Conservation (phyloP, 106 monocot genomes). For the Chionographis japonica region DNA sequence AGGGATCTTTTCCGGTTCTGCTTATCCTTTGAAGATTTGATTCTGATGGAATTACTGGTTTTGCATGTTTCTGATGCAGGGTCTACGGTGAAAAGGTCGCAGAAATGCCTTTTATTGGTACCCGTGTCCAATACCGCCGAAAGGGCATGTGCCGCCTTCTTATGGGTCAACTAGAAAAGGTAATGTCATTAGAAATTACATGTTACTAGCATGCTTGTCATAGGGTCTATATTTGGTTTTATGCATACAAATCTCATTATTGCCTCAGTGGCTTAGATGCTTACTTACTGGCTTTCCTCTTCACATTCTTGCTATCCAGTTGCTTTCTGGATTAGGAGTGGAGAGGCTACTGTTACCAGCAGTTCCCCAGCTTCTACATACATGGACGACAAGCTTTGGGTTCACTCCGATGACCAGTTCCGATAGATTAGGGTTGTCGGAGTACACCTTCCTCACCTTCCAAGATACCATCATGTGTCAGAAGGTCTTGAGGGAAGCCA, state of each 20-base stretch:
- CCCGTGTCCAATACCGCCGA: constrained; percentile 35
- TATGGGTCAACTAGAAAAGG: constrained; percentile 61
- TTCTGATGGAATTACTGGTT: not conserved
- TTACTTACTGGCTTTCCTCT: not conserved
- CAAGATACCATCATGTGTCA: constrained; percentile 50
- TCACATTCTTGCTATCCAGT: constrained; percentile 20
- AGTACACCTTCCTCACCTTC: constrained; percentile 41
- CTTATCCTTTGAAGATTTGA: not conserved
- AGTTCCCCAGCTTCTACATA: constrained; percentile 45
- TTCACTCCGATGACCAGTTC: constrained; percentile 38
- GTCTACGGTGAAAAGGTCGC: constrained; percentile 47
- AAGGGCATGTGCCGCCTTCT: constrained; percentile 67
- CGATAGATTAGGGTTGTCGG: constrained; percentile 30
- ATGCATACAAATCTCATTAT: not conserved
- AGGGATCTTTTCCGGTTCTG: not conserved
- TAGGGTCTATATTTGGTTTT: too few species aligned
- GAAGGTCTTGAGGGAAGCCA: constrained; percentile 23
- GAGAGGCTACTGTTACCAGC: constrained; percentile 59
- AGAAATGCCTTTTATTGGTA: constrained; percentile 65
- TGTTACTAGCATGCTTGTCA: too few species aligned
- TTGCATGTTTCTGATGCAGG: constrained; percentile 15
- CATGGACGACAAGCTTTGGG: constrained; percentile 56
- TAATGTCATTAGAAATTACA: constrained; percentile 3
- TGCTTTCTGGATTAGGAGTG: constrained; percentile 51
- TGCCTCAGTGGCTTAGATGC: not conserved